These are phyloP conservation scores for Dactylellina haptotyla DNA, from an alignment of 2,329 filamentous ascomycete species.

Conservation along the genomic window DNA sequence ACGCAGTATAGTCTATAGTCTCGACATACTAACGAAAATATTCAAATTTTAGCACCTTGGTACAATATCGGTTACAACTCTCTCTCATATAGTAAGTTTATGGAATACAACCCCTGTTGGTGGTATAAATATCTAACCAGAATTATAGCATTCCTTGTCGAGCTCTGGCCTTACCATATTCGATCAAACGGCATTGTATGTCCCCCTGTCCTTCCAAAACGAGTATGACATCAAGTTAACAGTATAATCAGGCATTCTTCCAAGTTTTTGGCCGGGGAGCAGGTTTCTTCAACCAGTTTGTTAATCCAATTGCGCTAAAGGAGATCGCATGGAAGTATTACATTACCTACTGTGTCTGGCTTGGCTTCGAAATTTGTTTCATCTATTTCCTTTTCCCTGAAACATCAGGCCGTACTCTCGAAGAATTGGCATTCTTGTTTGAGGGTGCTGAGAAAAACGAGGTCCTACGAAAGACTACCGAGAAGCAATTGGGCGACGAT, in stretches of 20 bases:
- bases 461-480: conserved; percentile 33
- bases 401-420: conserved; percentile 62
- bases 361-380: conserved; percentile 62
- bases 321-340: conserved; percentile 64
- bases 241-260: conserved; percentile 57
- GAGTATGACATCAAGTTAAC: background rate
- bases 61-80: conserved; percentile 76
- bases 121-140: background rate
- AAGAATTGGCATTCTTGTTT: conserved; percentile 64
- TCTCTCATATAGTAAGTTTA: conserved; percentile 69
- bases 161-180: conserved; percentile 70
- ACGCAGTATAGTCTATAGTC: background rate
- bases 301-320: conserved; percentile 65
- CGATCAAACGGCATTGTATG: conserved; percentile 68
- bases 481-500: conserved; percentile 38
- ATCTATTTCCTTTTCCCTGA: conserved; percentile 65
- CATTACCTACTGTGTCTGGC: conserved; percentile 63
- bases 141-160: conserved; percentile 66
- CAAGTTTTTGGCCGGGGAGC: conserved; percentile 61
- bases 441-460: conserved; percentile 45
- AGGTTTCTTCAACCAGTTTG: conserved; percentile 66
- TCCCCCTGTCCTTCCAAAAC: conserved; percentile 56
- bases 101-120: background rate
- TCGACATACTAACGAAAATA: background rate
- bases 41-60: conserved; percentile 65